A percentile compares a stretch with the other conserved stretches of the same genome.
These are phyloP conservation scores for Fagopyrum homotropicum DNA, from an alignment of 148 eudicot genomes.

Conservation along the genomic window DNA sequence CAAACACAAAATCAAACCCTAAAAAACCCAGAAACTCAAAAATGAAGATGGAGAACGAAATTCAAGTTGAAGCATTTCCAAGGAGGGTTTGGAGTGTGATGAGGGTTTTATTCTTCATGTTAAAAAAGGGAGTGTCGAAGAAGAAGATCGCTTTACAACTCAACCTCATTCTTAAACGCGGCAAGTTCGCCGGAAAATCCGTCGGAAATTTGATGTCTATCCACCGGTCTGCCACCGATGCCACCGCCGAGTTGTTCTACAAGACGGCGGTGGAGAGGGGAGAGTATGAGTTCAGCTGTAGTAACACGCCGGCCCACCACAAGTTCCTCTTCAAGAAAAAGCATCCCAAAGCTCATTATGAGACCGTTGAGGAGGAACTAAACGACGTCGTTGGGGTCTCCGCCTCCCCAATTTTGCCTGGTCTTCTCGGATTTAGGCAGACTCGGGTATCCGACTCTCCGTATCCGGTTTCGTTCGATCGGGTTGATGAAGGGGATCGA, in stretches of 20 bases:
- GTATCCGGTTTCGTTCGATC: constrained; percentile 19
- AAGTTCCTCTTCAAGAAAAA: constrained; percentile 21
- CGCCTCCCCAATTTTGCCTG: constrained; percentile 23
- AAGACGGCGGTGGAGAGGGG: not conserved
- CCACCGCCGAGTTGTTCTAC: not conserved
- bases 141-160: constrained; percentile 45
- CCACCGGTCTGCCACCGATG: constrained; percentile 26
- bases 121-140: constrained; percentile 56
- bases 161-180: constrained; percentile 49
- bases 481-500: constrained; percentile 21
- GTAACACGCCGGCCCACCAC: constrained; percentile 39
- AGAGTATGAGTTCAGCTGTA: constrained; percentile 86
- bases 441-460: constrained; percentile 73
- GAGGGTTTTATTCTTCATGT: constrained; percentile 43
- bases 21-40: not conserved
- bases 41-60: constrained; percentile 1
- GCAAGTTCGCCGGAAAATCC: constrained; percentile 53
- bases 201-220: constrained; percentile 42
- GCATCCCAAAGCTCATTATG: constrained; percentile 11
- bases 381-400: too few species aligned
- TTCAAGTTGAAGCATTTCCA: constrained; percentile 14
- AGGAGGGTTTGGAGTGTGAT: constrained; percentile 41
- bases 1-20: not conserved
- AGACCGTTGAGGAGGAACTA: constrained; percentile 18
- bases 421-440: constrained; percentile 46